Percentiles rank a stretch among this genome's conserved stretches.
Evolutionary conservation across 1,139 yeast genomes (phyloP).

Genomic region (Sugiyamaella japonica): DNA sequence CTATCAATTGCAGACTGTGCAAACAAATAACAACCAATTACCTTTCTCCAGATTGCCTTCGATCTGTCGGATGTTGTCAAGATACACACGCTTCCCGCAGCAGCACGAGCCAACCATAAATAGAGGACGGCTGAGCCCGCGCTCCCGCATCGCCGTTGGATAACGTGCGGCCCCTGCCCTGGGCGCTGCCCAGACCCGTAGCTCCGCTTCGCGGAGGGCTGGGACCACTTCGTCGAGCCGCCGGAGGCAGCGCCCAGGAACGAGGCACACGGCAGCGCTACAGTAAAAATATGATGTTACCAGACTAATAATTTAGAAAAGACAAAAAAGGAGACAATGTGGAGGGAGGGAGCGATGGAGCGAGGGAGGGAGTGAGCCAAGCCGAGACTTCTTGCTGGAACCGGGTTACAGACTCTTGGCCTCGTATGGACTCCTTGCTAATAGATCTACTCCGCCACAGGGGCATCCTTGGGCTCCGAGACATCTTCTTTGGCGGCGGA

Average conservation of each 20-base stretch:
- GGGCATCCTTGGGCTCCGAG: slow-evolving; percentile 6
- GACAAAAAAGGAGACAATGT: slow-evolving; percentile 4
- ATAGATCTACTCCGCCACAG: slow-evolving; percentile 10
- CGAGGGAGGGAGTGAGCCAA: too few species aligned
- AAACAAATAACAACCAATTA: too few species aligned
- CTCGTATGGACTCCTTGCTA: neutral
- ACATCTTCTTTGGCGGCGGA: neutral
- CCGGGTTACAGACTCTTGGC: neutral
- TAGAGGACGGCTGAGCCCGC: too few species aligned
- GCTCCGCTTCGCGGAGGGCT: too few species aligned
- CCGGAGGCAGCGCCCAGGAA: slow-evolving; percentile 1
- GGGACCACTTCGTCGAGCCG: neutral
- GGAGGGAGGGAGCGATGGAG: neutral
- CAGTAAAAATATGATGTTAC: slow-evolving; percentile 4
- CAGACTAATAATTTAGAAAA: slow-evolving; percentile 9
- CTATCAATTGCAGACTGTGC: neutral
- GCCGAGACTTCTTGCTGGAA: too few species aligned
- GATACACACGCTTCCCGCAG: too few species aligned
- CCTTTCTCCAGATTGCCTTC: too few species aligned
- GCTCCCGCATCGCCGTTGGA: too few species aligned
- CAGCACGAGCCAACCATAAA: too few species aligned
- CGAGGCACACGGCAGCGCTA: too few species aligned
- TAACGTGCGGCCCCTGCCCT: neutral
- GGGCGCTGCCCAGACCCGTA: neutral
- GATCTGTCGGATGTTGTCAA: too few species aligned